Percentiles rank a stretch among this genome's conserved stretches.
Evolutionary conservation across 2,329 filamentous ascomycete genomes (phyloP).

Genomic region (Microsporum canis): DNA sequence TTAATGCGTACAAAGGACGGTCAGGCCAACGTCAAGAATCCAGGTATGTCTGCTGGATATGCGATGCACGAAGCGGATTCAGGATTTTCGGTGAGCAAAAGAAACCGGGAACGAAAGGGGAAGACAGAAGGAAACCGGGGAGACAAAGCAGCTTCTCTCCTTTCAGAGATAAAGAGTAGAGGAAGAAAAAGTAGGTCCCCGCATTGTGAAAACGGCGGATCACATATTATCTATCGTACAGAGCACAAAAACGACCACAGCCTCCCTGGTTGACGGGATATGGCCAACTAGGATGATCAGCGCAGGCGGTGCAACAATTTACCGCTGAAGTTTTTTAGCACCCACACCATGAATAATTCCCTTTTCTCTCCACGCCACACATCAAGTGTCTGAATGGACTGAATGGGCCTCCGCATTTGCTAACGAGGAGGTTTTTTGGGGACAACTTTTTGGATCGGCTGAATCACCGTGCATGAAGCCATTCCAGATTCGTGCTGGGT

Average conservation of each 20-base stretch:
- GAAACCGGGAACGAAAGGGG: background rate
- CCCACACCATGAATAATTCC: background rate
- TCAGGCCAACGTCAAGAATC: background rate
- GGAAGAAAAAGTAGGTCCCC: background rate
- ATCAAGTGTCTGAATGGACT: background rate
- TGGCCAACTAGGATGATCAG: background rate
- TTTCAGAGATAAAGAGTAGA: background rate
- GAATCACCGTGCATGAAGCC: constrained; percentile 1
- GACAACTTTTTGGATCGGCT: background rate
- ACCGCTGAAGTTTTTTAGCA: background rate
- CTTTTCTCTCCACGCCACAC: background rate
- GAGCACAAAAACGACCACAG: constrained; percentile 1
- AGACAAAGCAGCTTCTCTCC: background rate
- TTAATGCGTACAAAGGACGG: constrained; percentile 6
- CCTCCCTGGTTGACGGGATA: background rate
- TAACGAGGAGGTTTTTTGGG: background rate
- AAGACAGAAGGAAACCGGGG: background rate
- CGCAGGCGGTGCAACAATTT: background rate
- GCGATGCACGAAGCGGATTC: background rate
- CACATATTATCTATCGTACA: constrained; percentile 2
- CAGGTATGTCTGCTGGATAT: background rate
- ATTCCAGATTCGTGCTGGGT: background rate
- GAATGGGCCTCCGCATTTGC: background rate
- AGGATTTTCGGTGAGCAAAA: constrained; percentile 1
- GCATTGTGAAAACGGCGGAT: constrained; percentile 5